Evolutionary conservation across 2,329 filamentous ascomycete species (phyloP).

Genomic region (Claviceps spartinae): DNA sequence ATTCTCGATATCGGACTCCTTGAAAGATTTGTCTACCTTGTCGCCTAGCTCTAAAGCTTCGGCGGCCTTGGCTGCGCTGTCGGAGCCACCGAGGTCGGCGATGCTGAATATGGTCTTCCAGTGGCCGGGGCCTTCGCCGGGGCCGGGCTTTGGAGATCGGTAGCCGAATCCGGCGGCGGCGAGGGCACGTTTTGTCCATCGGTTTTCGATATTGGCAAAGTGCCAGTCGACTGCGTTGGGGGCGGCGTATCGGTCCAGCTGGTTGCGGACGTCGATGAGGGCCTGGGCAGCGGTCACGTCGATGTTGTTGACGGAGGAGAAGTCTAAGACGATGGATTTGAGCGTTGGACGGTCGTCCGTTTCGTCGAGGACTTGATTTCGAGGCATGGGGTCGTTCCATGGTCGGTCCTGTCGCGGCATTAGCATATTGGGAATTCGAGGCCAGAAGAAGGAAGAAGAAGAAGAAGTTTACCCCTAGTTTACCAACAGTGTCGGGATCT

Average conservation of each 20-base stretch:
- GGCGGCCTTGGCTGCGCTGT: slow-evolving; percentile 38
- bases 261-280: slow-evolving; percentile 39
- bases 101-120: slow-evolving; percentile 82
- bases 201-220: slow-evolving; percentile 38
- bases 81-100: slow-evolving; percentile 63
- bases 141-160: slow-evolving; percentile 17
- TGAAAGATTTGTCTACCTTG: slow-evolving; percentile 18
- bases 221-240: slow-evolving; percentile 34
- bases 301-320: slow-evolving; percentile 39
- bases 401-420: slow-evolving; percentile 29
- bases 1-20: slow-evolving; percentile 17
- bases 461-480: slow-evolving; percentile 27
- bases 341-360: slow-evolving; percentile 33
- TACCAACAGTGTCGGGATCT: slow-evolving; percentile 28
- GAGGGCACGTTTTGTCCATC: slow-evolving; percentile 43
- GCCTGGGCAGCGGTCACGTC: slow-evolving; percentile 42
- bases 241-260: slow-evolving; percentile 36
- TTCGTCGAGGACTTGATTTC: slow-evolving; percentile 17
- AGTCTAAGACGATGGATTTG: slow-evolving; percentile 42
- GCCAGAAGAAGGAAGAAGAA: neutral
- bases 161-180: slow-evolving; percentile 39
- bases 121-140: slow-evolving; percentile 13
- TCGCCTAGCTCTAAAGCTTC: slow-evolving; percentile 47
- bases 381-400: slow-evolving; percentile 40
- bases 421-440: slow-evolving; percentile 1